phyloP scores from a whole-genome alignment of 1,284 basidiomycete genomes.

The Pholiota adiposa region DNA sequence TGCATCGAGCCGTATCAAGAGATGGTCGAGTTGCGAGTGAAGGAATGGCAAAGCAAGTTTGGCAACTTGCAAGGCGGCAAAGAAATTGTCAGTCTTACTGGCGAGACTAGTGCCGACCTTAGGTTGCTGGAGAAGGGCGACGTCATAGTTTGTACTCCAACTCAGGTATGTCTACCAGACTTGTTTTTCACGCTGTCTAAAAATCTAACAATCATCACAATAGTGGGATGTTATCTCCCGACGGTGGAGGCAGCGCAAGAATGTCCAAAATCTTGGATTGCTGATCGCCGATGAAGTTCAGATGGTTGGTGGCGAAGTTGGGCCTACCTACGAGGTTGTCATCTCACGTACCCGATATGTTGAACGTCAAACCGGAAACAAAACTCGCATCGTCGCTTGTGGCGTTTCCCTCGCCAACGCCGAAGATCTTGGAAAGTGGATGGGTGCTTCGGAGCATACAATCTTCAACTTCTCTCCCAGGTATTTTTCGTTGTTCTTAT shows the following conservation, averaged over 20 bases:
- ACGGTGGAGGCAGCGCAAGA: constrained; percentile 96
- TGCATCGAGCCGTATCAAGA: constrained; percentile 97
- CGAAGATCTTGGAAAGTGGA: constrained; percentile 96
- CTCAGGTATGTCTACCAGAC: constrained; percentile 56
- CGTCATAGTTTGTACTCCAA: constrained; percentile 91
- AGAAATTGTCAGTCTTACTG: constrained; percentile 91
- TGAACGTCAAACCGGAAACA: constrained; percentile 90
- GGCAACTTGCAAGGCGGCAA: constrained; percentile 84
- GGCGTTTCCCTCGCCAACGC: constrained; percentile 97
- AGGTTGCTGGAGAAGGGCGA: constrained; percentile 91
- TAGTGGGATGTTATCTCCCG: constrained; percentile 96
- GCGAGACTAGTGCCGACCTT: constrained; percentile 94
- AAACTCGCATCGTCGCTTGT: constrained; percentile 93
- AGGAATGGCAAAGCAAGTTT: constrained; percentile 92
- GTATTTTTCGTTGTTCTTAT: background rate
- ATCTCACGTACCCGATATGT: constrained; percentile 95
- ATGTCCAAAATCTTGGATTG: constrained; percentile 92
- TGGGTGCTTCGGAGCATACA: constrained; percentile 90
- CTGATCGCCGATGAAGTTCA: constrained; percentile 97
- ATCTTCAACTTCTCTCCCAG: constrained; percentile 91
- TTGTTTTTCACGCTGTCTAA: constrained; percentile 4
- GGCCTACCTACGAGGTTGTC: constrained; percentile 95
- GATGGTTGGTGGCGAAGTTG: constrained; percentile 90
- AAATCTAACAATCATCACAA: constrained; percentile 11
- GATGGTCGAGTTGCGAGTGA: constrained; percentile 91